Evolutionary conservation across 2,329 filamentous ascomycete genomes (phyloP).

Genomic region (Talaromyces sp.): DNA sequence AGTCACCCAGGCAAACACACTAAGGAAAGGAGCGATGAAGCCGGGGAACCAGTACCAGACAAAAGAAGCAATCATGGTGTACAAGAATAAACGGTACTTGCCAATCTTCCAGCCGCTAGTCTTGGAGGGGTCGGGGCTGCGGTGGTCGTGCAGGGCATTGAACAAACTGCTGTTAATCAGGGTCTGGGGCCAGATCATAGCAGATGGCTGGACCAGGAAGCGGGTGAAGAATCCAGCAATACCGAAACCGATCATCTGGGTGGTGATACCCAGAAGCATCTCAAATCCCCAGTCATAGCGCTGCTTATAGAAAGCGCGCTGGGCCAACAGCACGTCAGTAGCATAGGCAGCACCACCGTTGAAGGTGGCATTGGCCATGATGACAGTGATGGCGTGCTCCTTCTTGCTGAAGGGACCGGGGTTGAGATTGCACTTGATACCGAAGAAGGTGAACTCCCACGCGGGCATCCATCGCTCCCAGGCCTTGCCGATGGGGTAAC

Average conservation of each 20-base stretch:
- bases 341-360: conserved; percentile 58
- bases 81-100: conserved; percentile 59
- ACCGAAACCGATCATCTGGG: conserved; percentile 64
- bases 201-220: conserved; percentile 52
- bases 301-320: conserved; percentile 66
- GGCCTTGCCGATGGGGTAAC: conserved; percentile 47
- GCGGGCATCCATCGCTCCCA: conserved; percentile 37
- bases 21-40: conserved; percentile 63
- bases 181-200: conserved; percentile 70
- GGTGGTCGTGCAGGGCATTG: conserved; percentile 67
- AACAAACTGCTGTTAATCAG: conserved; percentile 63
- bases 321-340: conserved; percentile 67
- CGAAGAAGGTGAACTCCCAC: conserved; percentile 31
- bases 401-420: conserved; percentile 44
- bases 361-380: conserved; percentile 63
- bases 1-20: conserved; percentile 65
- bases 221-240: conserved; percentile 63
- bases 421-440: conserved; percentile 34
- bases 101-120: conserved; percentile 60
- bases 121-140: conserved; percentile 50
- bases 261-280: conserved; percentile 61
- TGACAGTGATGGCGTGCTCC: conserved; percentile 40
- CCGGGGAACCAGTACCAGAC: conserved; percentile 66
- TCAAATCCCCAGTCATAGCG: conserved; percentile 63
- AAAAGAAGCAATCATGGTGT: conserved; percentile 54